These are phyloP conservation scores for Mycena crocata DNA, from an alignment of 768 basidiomycete species.

Conservation along the genomic window DNA sequence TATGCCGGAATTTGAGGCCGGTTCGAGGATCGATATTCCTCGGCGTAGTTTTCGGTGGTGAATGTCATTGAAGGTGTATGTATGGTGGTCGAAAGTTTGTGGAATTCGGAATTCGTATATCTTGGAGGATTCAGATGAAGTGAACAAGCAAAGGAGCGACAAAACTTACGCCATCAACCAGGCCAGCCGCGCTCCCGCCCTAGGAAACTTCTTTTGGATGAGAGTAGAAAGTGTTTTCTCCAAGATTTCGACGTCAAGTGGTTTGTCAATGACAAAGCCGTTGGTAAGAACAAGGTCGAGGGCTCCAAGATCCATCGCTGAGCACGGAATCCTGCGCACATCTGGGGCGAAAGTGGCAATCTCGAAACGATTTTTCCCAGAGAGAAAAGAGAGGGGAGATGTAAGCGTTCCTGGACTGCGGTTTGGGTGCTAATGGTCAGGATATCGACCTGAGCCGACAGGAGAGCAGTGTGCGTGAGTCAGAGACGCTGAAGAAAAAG, in stretches of 20 bases:
- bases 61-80: not conserved
- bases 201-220: slow-evolving; percentile 16
- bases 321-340: slow-evolving; percentile 20
- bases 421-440: too few species aligned
- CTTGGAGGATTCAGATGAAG: not conserved
- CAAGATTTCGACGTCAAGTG: slow-evolving; percentile 18
- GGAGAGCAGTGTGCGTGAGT: too few species aligned
- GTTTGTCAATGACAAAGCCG: slow-evolving; percentile 20
- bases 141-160: too few species aligned
- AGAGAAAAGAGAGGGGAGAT: too few species aligned
- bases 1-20: slow-evolving; percentile 15
- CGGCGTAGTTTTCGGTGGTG: slow-evolving; percentile 17
- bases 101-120: slow-evolving; percentile 25
- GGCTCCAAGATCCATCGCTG: slow-evolving; percentile 12
- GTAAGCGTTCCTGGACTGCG: too few species aligned
- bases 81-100: slow-evolving; percentile 7
- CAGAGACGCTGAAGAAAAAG: too few species aligned
- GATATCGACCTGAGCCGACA: too few species aligned
- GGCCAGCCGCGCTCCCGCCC: slow-evolving; percentile 29
- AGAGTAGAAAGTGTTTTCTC: slow-evolving; percentile 17
- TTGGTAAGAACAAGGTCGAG: slow-evolving; percentile 21
- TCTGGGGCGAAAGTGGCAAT: too few species aligned
- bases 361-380: too few species aligned
- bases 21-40: not conserved
- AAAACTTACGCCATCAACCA: slow-evolving; percentile 18